These are phyloP conservation scores for Cutaneotrichosporon curvatum DNA, from an alignment of 1,284 basidiomycete genomes.

Conservation along the genomic window DNA sequence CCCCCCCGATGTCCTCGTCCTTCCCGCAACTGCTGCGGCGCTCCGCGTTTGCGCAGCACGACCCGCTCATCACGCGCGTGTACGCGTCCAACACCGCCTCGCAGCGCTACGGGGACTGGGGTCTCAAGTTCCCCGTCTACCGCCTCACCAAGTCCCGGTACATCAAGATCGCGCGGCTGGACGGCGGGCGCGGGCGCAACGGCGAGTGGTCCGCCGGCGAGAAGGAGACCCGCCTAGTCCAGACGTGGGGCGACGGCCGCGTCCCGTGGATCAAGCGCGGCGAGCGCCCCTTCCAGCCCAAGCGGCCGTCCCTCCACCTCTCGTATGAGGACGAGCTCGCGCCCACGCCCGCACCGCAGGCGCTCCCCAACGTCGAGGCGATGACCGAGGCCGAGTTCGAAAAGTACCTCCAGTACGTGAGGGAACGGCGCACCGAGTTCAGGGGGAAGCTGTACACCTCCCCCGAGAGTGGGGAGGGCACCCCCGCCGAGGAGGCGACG, in stretches of 20 bases:
- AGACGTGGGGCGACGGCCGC: constrained; percentile 36
- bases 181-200: constrained; percentile 31
- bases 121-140: constrained; percentile 40
- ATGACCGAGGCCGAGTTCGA: constrained; percentile 39
- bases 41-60: constrained; percentile 39
- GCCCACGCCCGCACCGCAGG: background rate
- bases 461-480: background rate
- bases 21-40: constrained; percentile 41
- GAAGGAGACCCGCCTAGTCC: constrained; percentile 41
- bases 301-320: background rate
- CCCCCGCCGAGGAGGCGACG: constrained; percentile 10
- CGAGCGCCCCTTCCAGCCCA: background rate
- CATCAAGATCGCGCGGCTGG: constrained; percentile 35
- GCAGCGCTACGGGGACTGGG: constrained; percentile 32
- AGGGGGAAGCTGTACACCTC: constrained; percentile 1
- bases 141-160: constrained; percentile 29
- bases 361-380: constrained; percentile 37
- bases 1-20: constrained; percentile 20
- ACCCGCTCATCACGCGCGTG: constrained; percentile 43
- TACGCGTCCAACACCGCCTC: constrained; percentile 36
- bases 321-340: background rate
- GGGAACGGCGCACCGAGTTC: constrained; percentile 21
- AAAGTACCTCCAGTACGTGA: constrained; percentile 30
- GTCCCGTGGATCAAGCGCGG: constrained; percentile 25
- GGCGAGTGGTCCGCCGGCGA: constrained; percentile 40